Base-by-base conservation (phyloP, 148 eudicot species). In the Cornus florida region DNA sequence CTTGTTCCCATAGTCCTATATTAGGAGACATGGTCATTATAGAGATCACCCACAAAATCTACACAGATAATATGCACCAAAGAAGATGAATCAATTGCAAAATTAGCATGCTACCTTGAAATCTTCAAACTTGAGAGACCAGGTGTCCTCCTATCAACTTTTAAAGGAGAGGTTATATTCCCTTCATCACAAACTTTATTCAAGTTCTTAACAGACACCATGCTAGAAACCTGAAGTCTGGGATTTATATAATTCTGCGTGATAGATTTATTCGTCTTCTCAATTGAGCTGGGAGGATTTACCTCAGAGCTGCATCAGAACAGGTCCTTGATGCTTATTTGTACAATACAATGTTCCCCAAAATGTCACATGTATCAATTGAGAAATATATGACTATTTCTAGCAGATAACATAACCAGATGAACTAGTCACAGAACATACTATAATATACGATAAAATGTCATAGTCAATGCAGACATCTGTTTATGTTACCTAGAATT, bases 281-380 rank as follows among this genome's bases (percentile, higher is more conserved):
- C 83, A 68, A 67, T 46, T 62, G 80, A 68, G 67, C 46, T 77
- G 56, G 77, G 76, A 62, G 81, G 80, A 74, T 80, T 81, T n/a
- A 67, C 56, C 60, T 14, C 75, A 73, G 74, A 79, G 75, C 87
- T 86, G 87, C 85, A 76, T 71, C 71, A 78, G 75, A 67, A 69
- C 6, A 31, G 60, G 69, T 20, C 65, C 62, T 32, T 69, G 16
- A 20, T 69, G 38, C 7, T 75, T 71, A 60, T 56, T 74, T 67
- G 66, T 24, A 74, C 38, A 22, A 22, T 16, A 59, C 12, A 71
- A 71, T 62, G 31, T 59, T 43, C 8, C 16, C n/a, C 14, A 62
- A 60, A 35, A 67, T 8, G 32, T 48, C 65, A 70, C 57, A 74
- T 33, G 3, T 16, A 48, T n/a, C 23, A 56, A 14, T 11, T 23